Conservation (phyloP, 257 asterid species). For the Henckelia pumila region DNA sequence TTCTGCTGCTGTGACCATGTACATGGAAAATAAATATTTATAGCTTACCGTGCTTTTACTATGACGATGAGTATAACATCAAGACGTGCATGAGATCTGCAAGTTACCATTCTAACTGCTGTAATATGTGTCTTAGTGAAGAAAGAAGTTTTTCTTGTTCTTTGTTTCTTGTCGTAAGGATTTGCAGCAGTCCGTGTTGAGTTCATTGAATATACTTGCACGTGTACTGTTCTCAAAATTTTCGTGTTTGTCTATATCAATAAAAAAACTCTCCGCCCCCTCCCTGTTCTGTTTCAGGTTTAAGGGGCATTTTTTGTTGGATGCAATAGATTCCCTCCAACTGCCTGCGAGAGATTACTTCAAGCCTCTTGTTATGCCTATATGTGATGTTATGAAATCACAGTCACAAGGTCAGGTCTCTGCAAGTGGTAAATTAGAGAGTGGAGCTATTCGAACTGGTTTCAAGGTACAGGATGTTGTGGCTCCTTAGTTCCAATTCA, state of each 20-base stretch:
- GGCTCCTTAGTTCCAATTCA: slow-evolving; percentile 12
- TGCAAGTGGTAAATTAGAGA: slow-evolving; percentile 83
- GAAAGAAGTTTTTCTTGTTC: neutral
- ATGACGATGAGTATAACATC: neutral
- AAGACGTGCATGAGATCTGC: neutral
- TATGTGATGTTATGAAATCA: slow-evolving; percentile 77
- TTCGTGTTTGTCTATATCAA: too few relatives aligned
- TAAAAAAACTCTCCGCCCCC: slow-evolving; percentile 2
- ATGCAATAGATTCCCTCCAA: slow-evolving; percentile 84
- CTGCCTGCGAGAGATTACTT: slow-evolving; percentile 81
- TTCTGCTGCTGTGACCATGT: neutral
- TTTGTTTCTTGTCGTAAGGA: neutral
- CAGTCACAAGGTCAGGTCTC: slow-evolving; percentile 79
- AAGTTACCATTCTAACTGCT: neutral
- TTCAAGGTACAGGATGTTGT: slow-evolving; percentile 51
- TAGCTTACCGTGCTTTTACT: neutral
- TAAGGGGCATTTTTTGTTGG: slow-evolving; percentile 74
- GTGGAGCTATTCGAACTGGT: slow-evolving; percentile 81
- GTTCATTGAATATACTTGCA: neutral
- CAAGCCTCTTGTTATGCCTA: slow-evolving; percentile 74
- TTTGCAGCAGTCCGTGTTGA: neutral
- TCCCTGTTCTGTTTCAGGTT: slow-evolving; percentile 50
- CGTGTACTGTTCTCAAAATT: neutral
- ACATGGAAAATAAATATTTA: neutral
- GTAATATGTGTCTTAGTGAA: neutral